Evolutionary conservation across 495 filamentous ascomycete species (phyloP), one percentile per base, ranked within the genome.

Genomic region (Polyplosphaeria fusca): DNA sequence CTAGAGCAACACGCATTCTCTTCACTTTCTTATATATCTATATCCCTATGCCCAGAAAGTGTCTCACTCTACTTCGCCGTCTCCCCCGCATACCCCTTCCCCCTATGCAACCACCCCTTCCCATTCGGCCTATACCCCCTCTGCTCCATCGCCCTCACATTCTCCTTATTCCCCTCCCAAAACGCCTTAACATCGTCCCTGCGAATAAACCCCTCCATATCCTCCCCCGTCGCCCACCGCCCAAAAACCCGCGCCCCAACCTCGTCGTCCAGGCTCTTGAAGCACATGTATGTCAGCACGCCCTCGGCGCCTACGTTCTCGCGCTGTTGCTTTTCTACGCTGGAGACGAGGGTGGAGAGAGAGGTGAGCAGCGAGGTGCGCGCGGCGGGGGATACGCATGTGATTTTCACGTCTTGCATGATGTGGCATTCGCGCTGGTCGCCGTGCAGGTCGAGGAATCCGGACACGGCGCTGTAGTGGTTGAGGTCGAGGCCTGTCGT

Each of bases 51-150:
- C n/a, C n/a, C n/a, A n/a, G n/a, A n/a, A n/a, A n/a, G 30, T 7
- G 7, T 35, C 30, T 7, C 30, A 35, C 30, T 35, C 7, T 35
- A 7, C 7, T 35, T 7, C 30, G 7, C 14, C 30, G 14, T 14
- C 23, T 58, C 26, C 20, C 45, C 45, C 3, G 46, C 55, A 35
- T 39, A 52, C 28, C 37, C 47, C 18, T 24, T 38, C 18, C 43
- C 61, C 22, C 62, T 25, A 58, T 67, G 57, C 47, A 67, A 50
- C 64, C 64, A 67, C 14, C 61, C 64, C 24, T 64, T 62, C 23
- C 61, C 64, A 53, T 67, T 67, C 14, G 46, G 52, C 26, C 61
- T n/a, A 42, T 58, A 67, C 4, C 41, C 46, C 26, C 61, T 61
- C 22, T 54, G 44, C 47, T 65, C 65, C 56, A 67, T 62, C 0